Evolutionary conservation across 1,284 basidiomycete genomes (phyloP).

Genomic region (Cutaneotrichosporon sp.): DNA sequence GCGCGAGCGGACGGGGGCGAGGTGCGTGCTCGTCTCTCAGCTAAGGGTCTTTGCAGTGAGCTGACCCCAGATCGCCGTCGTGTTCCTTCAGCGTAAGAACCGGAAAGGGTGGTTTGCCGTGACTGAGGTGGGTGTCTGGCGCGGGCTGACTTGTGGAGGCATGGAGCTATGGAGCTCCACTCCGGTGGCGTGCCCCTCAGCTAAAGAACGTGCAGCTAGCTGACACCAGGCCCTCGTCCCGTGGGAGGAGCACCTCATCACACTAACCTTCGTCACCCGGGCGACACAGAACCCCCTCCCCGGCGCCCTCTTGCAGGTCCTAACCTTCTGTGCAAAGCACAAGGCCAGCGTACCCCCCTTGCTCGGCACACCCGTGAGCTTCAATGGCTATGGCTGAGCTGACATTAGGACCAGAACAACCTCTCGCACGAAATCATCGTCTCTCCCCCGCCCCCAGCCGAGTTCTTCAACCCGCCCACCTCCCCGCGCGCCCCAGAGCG

Average conservation of each 20-base stretch:
- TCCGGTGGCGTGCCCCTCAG: no score
- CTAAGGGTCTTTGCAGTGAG: no score
- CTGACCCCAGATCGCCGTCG: constrained; percentile 41
- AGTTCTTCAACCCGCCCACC: constrained; percentile 43
- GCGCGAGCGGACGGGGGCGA: constrained; percentile 26
- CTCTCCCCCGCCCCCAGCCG: constrained; percentile 41
- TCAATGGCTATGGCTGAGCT: neutral
- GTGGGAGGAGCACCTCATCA: constrained; percentile 52
- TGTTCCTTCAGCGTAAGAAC: constrained; percentile 47
- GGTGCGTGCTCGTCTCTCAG: no score
- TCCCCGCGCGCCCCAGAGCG: constrained; percentile 34
- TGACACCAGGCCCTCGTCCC: constrained; percentile 43
- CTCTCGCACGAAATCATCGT: constrained; percentile 47
- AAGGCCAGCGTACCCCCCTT: constrained; percentile 44
- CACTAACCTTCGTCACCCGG: constrained; percentile 24
- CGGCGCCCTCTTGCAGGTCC: constrained; percentile 36
- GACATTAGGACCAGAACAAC: constrained; percentile 34
- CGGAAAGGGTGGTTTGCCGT: constrained; percentile 52
- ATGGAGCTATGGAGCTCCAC: no score
- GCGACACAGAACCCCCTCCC: constrained; percentile 29
- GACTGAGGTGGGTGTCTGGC: constrained; percentile 40
- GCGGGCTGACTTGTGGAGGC: no score
- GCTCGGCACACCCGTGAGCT: constrained; percentile 29
- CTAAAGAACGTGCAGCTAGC: no score
- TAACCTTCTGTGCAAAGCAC: constrained; percentile 43